Percentiles rank a stretch among this genome's conserved stretches.
Evolutionary conservation across 2,329 filamentous ascomycete genomes (phyloP).

Genomic region (Calonectria multiphialidica): DNA sequence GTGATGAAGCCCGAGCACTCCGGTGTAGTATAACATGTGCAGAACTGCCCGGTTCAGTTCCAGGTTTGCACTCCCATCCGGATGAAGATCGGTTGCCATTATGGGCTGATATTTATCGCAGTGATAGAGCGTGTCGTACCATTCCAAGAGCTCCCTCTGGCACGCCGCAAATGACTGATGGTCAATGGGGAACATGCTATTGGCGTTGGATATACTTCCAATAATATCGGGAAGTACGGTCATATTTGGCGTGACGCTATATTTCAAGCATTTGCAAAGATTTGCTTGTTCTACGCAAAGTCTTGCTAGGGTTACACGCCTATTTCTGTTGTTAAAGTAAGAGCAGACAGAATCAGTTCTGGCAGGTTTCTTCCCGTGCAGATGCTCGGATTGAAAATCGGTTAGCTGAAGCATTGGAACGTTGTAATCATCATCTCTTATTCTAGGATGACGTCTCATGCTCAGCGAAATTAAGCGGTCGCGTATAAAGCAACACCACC

Average conservation of each 20-base stretch:
- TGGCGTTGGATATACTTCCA: slow-evolving; percentile 77
- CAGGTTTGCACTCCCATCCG: slow-evolving; percentile 56
- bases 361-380: not conserved
- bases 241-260: slow-evolving; percentile 46
- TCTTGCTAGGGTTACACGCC: slow-evolving; percentile 72
- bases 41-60: slow-evolving; percentile 83
- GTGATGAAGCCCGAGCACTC: slow-evolving; percentile 87
- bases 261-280: slow-evolving; percentile 87
- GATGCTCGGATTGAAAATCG: slow-evolving; percentile 75
- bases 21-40: slow-evolving; percentile 93
- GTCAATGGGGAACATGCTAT: slow-evolving; percentile 75
- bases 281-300: slow-evolving; percentile 93
- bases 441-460: slow-evolving; percentile 90
- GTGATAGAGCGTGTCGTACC: slow-evolving; percentile 77
- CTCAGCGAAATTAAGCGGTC: slow-evolving; percentile 91
- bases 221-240: slow-evolving; percentile 82
- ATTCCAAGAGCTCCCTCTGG: slow-evolving; percentile 80
- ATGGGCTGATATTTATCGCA: slow-evolving; percentile 75
- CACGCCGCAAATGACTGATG: slow-evolving; percentile 48
- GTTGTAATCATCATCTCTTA: slow-evolving; percentile 92
- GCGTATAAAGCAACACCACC: slow-evolving; percentile 97
- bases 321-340: not conserved
- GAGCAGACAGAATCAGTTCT: not conserved
- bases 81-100: slow-evolving; percentile 43
- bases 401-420: slow-evolving; percentile 86